Evolutionary conservation across 345 rosid genomes (phyloP), one percentile per base, ranked within the genome.

Genomic region (Eucalyptus albens): DNA sequence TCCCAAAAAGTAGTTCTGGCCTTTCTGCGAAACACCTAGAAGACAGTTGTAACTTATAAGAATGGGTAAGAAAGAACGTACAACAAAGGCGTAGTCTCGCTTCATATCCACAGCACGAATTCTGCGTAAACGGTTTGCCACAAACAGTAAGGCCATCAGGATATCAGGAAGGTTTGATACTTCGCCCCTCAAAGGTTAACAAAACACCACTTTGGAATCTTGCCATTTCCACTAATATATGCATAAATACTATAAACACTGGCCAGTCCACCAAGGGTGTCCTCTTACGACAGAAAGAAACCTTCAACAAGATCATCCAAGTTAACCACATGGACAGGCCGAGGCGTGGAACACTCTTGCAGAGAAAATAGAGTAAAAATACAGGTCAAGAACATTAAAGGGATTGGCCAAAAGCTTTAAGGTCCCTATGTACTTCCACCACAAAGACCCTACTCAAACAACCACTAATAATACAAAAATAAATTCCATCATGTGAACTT

Each of bases 71-170:
- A 91, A 55, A 87, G 42, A 91, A 95, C 98, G 90, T 97, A 97
- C 99, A 94, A 97, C 98, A 94, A 97, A 97, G 90, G 99, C 99
- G 86, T 94, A 97, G 94, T 97, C 99, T 81, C 97, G 98, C 99
- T 97, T 97, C 99, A 97, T 96, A 95, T 97, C 99, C 97, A 97
- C 99, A 93, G 96, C 97, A 86, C 99, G 98, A 89, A 97, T 93
- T 97, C 99, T 97, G 99, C 94, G 98, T 91, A 96, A 97, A 97
- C 90, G 93, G 96, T 94, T 86, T 95, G 94, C 96, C 98, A 97
- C 95, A 97, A 97, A 97, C 93, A 97, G 94, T 95, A 97, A 96
- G 99, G 98, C 97, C 99, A 96, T 96, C 99, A 94, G 93, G 95
- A 96, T 96, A 94, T 94, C 97, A 97, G 97, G 90, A 96, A 93